A percentile compares a stretch with the other conserved stretches of the same genome.
Conservation (phyloP, 2,329 filamentous ascomycete species). For the Cladosporium halotolerans region DNA sequence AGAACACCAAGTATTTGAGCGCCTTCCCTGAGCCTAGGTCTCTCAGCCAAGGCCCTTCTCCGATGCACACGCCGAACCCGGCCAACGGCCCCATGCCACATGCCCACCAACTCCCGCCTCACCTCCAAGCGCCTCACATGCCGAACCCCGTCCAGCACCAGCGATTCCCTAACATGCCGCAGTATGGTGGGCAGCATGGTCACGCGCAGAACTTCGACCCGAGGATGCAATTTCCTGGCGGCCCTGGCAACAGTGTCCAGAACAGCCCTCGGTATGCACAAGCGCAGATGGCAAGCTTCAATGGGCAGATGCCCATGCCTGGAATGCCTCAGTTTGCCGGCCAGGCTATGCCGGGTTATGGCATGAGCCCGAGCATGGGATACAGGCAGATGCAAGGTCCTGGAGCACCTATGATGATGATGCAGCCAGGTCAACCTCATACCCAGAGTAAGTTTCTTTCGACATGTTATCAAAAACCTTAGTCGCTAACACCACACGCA, state of each 20-base stretch:
- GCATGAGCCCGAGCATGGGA: slow-evolving; percentile 61
- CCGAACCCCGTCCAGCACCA: slow-evolving; percentile 67
- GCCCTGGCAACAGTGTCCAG: slow-evolving; percentile 65
- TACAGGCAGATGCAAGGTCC: slow-evolving; percentile 23
- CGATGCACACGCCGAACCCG: slow-evolving; percentile 52
- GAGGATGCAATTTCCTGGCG: slow-evolving; percentile 79
- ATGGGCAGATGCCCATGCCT: slow-evolving; percentile 34
- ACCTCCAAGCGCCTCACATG: slow-evolving; percentile 70
- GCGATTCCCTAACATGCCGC: slow-evolving; percentile 57
- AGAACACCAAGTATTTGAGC: slow-evolving; percentile 71
- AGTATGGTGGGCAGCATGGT: slow-evolving; percentile 49
- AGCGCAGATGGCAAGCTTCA: slow-evolving; percentile 39
- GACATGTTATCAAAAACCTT: not conserved
- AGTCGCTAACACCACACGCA: slow-evolving; percentile 3
- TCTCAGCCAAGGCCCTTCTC: slow-evolving; percentile 52
- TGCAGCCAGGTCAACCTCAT: slow-evolving; percentile 18
- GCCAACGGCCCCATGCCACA: slow-evolving; percentile 66
- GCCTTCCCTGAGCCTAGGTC: slow-evolving; percentile 67
- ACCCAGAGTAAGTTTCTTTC: slow-evolving; percentile 48
- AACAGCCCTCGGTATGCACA: slow-evolving; percentile 75
- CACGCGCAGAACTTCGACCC: slow-evolving; percentile 65
- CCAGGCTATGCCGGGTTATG: slow-evolving; percentile 65
- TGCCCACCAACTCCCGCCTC: slow-evolving; percentile 76
- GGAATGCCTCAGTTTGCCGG: slow-evolving; percentile 58
- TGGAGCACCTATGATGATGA: slow-evolving; percentile 22